Evolutionary conservation across 345 rosid species (phyloP), one percentile per base, ranked within the genome.

Genomic region (Adansonia digitata): DNA sequence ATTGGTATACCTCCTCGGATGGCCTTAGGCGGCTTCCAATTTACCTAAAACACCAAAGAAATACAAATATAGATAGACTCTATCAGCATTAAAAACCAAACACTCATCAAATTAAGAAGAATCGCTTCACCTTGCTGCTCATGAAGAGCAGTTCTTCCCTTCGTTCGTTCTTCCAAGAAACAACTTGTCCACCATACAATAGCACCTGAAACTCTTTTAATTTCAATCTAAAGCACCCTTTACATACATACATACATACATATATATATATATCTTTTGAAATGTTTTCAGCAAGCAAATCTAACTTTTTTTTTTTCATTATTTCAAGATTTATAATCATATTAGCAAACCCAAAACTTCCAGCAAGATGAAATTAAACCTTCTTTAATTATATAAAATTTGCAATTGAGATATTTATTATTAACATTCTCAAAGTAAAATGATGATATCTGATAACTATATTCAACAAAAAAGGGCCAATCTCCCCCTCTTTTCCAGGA

Each of bases 81-180:
- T 20, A 35, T 10, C 0, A 2, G 15, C 63, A 35, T 18, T 5
- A 12, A 65, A 42, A 22, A 2, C 18, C 3, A 1, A 22, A 65
- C 37, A 20, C 26, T 5, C 46, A 65, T 65, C 22, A 26, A 18
- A 63, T 5, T 10, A 57, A 68, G 57, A 53, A 70, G 26, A 74
- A 51, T 5, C 0, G 7, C 7, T 34, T 73, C 75, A 94, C 98
- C 94, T 94, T 94, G 82, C 82, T 89, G 87, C 96, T 94, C 90
- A 81, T 85, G 73, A 76, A 94, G 75, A 94, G 97, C 51, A 94
- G 78, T 73, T 92, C 97, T 80, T 94, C 97, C 75, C 93, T 84
- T 75, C 92, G 79, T 70, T 90, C 93, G 71, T 90, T 94, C 83
- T 94, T 94, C 98, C 98, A 94, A 27, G 98, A 94, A 82, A 94